phyloP scores from a whole-genome alignment of 2,329 filamentous ascomycete species.

The Xylaria hypoxylon region DNA sequence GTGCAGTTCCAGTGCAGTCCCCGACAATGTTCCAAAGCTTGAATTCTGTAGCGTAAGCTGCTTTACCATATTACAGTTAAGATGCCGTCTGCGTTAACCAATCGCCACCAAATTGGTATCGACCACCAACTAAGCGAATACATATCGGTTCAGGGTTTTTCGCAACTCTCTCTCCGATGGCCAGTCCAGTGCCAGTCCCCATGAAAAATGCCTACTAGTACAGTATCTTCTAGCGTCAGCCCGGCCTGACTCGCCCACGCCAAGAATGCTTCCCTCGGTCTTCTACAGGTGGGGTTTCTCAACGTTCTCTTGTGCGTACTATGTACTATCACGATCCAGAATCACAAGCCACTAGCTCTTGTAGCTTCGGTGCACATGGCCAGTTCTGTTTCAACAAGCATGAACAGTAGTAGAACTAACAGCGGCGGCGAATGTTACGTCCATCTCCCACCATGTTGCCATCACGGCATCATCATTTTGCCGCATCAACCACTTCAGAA shows the following conservation, averaged over 20 bases:
- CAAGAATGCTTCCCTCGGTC: slow-evolving; percentile 15
- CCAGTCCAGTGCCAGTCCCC: not conserved
- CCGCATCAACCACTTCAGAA: slow-evolving; percentile 14
- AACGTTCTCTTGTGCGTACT: slow-evolving; percentile 2
- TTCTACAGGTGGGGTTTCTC: slow-evolving; percentile 25
- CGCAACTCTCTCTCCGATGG: not conserved
- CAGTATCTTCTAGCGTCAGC: slow-evolving; percentile 13
- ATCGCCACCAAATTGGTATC: not conserved
- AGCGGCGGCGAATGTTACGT: slow-evolving; percentile 24
- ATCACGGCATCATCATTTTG: slow-evolving; percentile 15
- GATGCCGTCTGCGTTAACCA: not conserved
- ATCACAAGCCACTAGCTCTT: slow-evolving; percentile 28
- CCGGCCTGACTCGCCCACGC: slow-evolving; percentile 28
- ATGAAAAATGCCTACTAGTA: not conserved
- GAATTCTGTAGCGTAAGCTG: slow-evolving; percentile 4
- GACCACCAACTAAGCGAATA: not conserved
- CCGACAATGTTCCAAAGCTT: not conserved
- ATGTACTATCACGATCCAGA: slow-evolving; percentile 4
- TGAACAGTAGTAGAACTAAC: not conserved
- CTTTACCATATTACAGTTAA: not conserved
- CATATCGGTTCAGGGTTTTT: not conserved
- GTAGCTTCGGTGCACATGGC: slow-evolving; percentile 32
- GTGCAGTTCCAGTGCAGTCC: not conserved
- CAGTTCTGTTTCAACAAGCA: slow-evolving; percentile 26
- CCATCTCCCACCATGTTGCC: not conserved